These are phyloP conservation scores for Ophiostoma ips DNA, from an alignment of 2,329 filamentous ascomycete genomes.

Conservation along the genomic window DNA sequence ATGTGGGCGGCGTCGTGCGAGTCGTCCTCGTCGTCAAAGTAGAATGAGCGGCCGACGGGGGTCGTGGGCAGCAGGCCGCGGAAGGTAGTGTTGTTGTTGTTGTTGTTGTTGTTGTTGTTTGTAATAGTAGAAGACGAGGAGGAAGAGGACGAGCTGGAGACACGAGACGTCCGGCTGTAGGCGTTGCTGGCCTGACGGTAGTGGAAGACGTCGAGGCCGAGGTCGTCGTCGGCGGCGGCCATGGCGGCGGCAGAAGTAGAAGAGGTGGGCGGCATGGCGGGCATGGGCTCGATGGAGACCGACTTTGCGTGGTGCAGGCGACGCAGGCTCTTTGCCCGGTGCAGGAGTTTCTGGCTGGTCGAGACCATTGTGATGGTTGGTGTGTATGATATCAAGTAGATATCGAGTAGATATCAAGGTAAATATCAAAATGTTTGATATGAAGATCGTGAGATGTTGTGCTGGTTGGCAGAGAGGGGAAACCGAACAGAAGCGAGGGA, in stretches of 20 bases:
- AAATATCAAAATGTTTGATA: too few relatives aligned
- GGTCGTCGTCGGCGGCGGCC: not conserved
- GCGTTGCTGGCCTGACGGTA: conserved; percentile 11
- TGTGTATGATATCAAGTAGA: not conserved
- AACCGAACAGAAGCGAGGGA: too few relatives aligned
- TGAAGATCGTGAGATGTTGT: too few relatives aligned
- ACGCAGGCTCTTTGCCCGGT: conserved; percentile 11
- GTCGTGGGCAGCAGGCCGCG: not conserved
- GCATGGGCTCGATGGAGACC: conserved; percentile 1
- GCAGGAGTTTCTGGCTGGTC: conserved; percentile 10
- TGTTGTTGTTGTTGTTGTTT: conserved; percentile 19
- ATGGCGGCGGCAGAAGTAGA: not conserved
- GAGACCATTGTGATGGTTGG: conserved; percentile 4
- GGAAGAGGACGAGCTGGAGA: conserved; percentile 13
- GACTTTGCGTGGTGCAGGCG: conserved; percentile 6
- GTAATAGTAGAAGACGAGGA: not conserved
- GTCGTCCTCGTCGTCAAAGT: conserved; percentile 12
- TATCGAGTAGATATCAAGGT: too few relatives aligned
- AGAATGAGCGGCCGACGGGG: not conserved
- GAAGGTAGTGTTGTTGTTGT: conserved; percentile 13
- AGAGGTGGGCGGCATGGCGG: conserved; percentile 1
- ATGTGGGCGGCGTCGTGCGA: conserved; percentile 7
- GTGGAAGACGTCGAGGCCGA: conserved; percentile 5
- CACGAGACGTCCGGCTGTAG: conserved; percentile 9
- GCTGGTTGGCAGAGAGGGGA: too few relatives aligned